phyloP scores from a whole-genome alignment of 1,284 basidiomycete genomes.

The Moniliophthora roreri region DNA sequence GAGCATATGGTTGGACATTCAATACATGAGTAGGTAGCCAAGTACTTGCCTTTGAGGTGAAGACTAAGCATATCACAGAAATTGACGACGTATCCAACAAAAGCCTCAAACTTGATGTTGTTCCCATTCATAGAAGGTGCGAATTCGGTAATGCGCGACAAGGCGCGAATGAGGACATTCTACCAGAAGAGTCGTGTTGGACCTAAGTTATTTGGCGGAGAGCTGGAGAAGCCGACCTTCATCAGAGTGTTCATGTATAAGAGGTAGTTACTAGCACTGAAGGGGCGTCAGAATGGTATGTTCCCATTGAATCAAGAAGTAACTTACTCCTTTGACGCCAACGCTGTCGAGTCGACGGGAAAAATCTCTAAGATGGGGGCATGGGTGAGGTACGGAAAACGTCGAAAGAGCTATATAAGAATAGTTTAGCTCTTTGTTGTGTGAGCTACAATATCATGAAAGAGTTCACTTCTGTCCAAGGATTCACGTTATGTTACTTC shows the following conservation, averaged over 20 bases:
- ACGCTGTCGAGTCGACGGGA: background rate
- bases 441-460: no score
- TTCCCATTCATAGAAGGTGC: constrained; percentile 16
- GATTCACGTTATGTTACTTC: no score
- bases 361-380: background rate
- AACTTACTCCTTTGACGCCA: background rate
- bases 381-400: background rate
- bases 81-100: constrained; percentile 23
- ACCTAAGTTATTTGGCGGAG: background rate
- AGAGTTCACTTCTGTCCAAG: no score
- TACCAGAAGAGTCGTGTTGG: background rate
- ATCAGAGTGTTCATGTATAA: background rate
- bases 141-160: background rate
- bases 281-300: background rate
- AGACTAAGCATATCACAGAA: constrained; percentile 23
- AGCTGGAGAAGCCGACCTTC: background rate
- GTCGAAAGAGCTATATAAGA: no score
- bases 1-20: no score
- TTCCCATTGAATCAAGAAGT: background rate
- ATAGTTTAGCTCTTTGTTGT: no score
- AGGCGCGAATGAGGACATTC: background rate
- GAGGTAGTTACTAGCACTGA: background rate
- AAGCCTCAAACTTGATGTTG: constrained; percentile 16
- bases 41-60: constrained; percentile 22
- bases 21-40: background rate